phyloP scores from a whole-genome alignment of 768 basidiomycete species.

The Suillus weaverae region DNA sequence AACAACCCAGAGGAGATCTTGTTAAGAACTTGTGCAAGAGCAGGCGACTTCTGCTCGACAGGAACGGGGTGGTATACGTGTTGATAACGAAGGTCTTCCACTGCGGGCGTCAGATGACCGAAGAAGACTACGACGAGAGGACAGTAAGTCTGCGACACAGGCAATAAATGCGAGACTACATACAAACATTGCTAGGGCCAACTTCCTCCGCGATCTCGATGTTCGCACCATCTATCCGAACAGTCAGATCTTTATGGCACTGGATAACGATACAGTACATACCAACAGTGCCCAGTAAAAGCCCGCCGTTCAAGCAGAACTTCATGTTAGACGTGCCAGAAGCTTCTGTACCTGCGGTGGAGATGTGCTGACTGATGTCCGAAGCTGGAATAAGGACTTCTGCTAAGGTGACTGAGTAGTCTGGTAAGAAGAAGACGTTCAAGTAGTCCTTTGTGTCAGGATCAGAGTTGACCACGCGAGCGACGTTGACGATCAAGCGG shows the following conservation, averaged over 20 bases:
- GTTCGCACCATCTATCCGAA: slow-evolving; percentile 77
- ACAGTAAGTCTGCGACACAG: not conserved
- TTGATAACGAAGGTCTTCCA: slow-evolving; percentile 84
- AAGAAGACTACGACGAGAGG: slow-evolving; percentile 69
- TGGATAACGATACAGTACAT: slow-evolving; percentile 16
- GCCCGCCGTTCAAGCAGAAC: slow-evolving; percentile 88
- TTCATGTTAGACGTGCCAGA: slow-evolving; percentile 85
- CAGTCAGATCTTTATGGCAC: not conserved
- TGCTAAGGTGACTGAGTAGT: slow-evolving; percentile 86
- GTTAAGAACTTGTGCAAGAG: slow-evolving; percentile 76
- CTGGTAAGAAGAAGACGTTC: slow-evolving; percentile 91
- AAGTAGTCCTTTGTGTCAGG: slow-evolving; percentile 86
- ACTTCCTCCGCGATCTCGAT: slow-evolving; percentile 97
- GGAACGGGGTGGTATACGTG: slow-evolving; percentile 83
- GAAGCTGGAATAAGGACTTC: slow-evolving; percentile 89
- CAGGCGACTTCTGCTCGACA: slow-evolving; percentile 80
- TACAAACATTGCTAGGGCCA: slow-evolving; percentile 89
- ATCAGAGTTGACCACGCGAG: slow-evolving; percentile 65
- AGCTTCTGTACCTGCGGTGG: slow-evolving; percentile 94
- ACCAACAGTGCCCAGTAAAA: slow-evolving; percentile 83
- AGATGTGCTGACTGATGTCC: slow-evolving; percentile 95
- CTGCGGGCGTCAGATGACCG: slow-evolving; percentile 82
- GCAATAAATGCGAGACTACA: slow-evolving; percentile 34
- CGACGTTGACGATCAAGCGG: slow-evolving; percentile 90
- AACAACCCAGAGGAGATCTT: slow-evolving; percentile 77